Conservation (phyloP, 192 early-diverging fungal genomes). For the Backusella tarrabulga region DNA sequence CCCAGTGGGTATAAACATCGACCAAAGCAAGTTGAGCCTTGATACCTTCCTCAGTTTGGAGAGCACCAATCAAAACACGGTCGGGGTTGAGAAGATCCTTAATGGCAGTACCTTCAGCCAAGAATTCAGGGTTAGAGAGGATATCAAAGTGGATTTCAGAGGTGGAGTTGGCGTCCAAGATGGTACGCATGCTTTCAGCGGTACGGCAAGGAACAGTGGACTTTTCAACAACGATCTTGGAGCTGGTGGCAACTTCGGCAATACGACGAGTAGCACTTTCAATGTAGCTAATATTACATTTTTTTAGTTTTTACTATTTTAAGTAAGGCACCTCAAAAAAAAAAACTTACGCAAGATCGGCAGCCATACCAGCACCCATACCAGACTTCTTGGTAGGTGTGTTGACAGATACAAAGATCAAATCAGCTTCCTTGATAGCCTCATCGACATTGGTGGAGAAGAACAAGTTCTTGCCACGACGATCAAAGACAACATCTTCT, state of each 20-base stretch:
- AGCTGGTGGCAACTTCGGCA: slow-evolving; percentile 71
- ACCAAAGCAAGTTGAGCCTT: slow-evolving; percentile 76
- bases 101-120: slow-evolving; percentile 92
- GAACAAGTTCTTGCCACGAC: slow-evolving; percentile 81
- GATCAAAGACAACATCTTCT: slow-evolving; percentile 74
- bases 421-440: slow-evolving; percentile 75
- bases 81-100: slow-evolving; percentile 82
- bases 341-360: slow-evolving; percentile 74
- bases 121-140: slow-evolving; percentile 93
- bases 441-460: slow-evolving; percentile 83
- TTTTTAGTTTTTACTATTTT: slow-evolving; percentile 9
- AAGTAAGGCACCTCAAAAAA: slow-evolving; percentile 17
- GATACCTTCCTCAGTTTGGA: slow-evolving; percentile 66
- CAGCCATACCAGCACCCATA: slow-evolving; percentile 76
- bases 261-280: slow-evolving; percentile 81
- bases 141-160: slow-evolving; percentile 76
- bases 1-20: slow-evolving; percentile 85
- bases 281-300: slow-evolving; percentile 58
- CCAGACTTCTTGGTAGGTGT: slow-evolving; percentile 84
- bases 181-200: slow-evolving; percentile 79
- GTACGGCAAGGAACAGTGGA: slow-evolving; percentile 95
- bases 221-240: slow-evolving; percentile 93
- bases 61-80: slow-evolving; percentile 86
- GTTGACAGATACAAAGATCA: slow-evolving; percentile 93
- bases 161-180: slow-evolving; percentile 75